phyloP scores from a whole-genome alignment of 805 yeast species.

The Nakazawaea holstii region DNA sequence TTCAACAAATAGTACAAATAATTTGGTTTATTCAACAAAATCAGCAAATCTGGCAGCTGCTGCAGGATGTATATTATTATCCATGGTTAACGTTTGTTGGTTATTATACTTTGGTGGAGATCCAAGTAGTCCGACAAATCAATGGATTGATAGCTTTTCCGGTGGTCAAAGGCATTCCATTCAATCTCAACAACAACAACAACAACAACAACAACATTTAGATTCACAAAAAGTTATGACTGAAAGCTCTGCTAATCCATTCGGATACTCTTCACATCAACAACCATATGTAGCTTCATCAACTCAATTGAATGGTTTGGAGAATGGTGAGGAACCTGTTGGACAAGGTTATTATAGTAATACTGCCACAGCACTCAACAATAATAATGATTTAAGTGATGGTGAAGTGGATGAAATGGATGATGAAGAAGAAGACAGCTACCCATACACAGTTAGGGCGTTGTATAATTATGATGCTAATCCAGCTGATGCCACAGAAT shows the following conservation, averaged over 20 bases:
- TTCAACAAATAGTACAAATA: slow-evolving; percentile 78
- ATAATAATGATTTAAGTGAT: slow-evolving; percentile 13
- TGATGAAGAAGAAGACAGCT: slow-evolving; percentile 34
- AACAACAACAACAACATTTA: slow-evolving; percentile 16
- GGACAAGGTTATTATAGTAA: slow-evolving; percentile 17
- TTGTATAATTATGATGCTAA: slow-evolving; percentile 83
- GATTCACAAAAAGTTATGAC: slow-evolving; percentile 19
- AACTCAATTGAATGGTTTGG: slow-evolving; percentile 56
- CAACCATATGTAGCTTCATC: slow-evolving; percentile 29
- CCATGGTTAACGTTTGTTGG: slow-evolving; percentile 83
- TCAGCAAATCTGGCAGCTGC: slow-evolving; percentile 79
- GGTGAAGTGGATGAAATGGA: slow-evolving; percentile 8
- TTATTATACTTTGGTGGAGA: slow-evolving; percentile 86
- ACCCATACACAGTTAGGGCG: slow-evolving; percentile 83
- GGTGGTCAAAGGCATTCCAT: slow-evolving; percentile 2
- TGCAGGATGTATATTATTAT: slow-evolving; percentile 82
- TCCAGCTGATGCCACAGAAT: slow-evolving; percentile 89
- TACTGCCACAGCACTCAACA: slow-evolving; percentile 11
- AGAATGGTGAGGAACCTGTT: slow-evolving; percentile 35
- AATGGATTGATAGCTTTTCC: slow-evolving; percentile 54
- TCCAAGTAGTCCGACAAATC: slow-evolving; percentile 79
- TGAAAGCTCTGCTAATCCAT: slow-evolving; percentile 20
- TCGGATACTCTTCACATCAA: slow-evolving; percentile 12
- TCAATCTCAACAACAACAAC: background rate
- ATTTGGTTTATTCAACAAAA: slow-evolving; percentile 62